Evolutionary conservation across 495 filamentous ascomycete species (phyloP), one percentile per base, ranked within the genome.

Genomic region (Rostrohypoxylon terebratum): DNA sequence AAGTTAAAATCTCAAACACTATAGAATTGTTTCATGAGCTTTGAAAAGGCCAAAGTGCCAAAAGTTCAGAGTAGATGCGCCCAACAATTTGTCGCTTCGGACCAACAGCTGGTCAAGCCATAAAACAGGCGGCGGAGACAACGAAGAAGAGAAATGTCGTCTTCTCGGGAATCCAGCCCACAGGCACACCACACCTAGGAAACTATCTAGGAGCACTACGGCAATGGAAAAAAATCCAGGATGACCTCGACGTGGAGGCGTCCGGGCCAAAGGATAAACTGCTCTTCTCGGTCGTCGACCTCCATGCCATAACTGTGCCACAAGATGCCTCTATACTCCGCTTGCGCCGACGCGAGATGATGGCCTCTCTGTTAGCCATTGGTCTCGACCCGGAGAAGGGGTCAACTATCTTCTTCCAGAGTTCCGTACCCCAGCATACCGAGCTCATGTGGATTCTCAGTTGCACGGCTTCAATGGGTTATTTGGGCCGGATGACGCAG

Each of bases 161-260:
- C 68, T 98, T 98, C 84, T 98, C 96, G 9, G 96, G 94, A 31
- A 98, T 99, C 69, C 96, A 99, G 75, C 96, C 96, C 16, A 98
- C 96, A 4, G 96, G 94, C 4, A 82, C 97, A 9, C 96, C 96
- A n/a, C 96, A 98, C 77, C 83, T 99, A 34, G 96, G 96, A 13
- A 99, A 99, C 80, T 98, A 98, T 77, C 86, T 98, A 8, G 96
- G 96, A 11, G 96, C 96, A n/a, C 82, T 99, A 60, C 86, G 87
- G 31, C 87, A 92, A 83, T 99, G 96, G 96, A 90, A 90, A 38
- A 82, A 84, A 64, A 81, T 98, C 5, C 94, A 98, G 72, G 84
- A 94, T 75, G 79, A n/a, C n/a, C n/a, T n/a, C n/a, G n/a, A 83
- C 14, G 82, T 89, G 0, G 63, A 78, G 0, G 69, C 82, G 14